A percentile compares a stretch with the other conserved stretches of the same genome.
phyloP scores from a whole-genome alignment of 2,329 filamentous ascomycete genomes.

The Truncatella angustata region DNA sequence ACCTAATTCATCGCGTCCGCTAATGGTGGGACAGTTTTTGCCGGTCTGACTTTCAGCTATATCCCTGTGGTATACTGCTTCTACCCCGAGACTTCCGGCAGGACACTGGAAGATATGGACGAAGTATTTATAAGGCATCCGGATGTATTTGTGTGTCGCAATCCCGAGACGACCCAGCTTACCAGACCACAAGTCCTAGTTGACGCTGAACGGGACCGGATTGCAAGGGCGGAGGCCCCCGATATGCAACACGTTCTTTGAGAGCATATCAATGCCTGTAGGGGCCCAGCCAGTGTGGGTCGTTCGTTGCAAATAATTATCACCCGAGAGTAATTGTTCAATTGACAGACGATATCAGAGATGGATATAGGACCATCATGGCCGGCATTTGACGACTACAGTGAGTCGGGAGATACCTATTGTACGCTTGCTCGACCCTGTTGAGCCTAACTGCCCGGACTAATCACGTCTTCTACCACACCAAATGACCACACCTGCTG shows the following conservation, averaged over 20 bases:
- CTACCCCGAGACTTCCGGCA: constrained; percentile 42
- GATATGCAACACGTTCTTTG: neutral
- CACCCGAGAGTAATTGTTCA: no score
- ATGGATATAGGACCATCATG: no score
- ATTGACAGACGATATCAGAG: no score
- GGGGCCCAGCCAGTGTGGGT: no score
- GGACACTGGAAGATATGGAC: constrained; percentile 37
- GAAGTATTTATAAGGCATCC: constrained; percentile 22
- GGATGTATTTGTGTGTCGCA: constrained; percentile 19
- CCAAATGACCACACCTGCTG: no score
- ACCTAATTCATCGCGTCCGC: neutral
- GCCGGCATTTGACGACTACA: no score
- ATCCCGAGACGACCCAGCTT: constrained; percentile 18
- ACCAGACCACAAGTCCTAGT: constrained; percentile 17
- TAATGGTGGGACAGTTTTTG: constrained; percentile 23
- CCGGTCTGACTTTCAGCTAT: constrained; percentile 21
- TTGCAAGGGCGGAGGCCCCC: constrained; percentile 3
- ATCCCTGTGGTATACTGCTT: constrained; percentile 41
- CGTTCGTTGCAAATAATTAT: no score
- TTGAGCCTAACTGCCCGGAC: no score
- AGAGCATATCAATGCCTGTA: no score
- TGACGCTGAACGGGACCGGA: constrained; percentile 17
- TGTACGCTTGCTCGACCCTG: no score
- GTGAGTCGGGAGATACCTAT: no score
- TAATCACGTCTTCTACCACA: no score